A percentile compares a stretch with the other conserved stretches of the same genome.
These are phyloP conservation scores for Colletotrichum lini DNA, from an alignment of 2,329 filamentous ascomycete genomes.

Conservation along the genomic window DNA sequence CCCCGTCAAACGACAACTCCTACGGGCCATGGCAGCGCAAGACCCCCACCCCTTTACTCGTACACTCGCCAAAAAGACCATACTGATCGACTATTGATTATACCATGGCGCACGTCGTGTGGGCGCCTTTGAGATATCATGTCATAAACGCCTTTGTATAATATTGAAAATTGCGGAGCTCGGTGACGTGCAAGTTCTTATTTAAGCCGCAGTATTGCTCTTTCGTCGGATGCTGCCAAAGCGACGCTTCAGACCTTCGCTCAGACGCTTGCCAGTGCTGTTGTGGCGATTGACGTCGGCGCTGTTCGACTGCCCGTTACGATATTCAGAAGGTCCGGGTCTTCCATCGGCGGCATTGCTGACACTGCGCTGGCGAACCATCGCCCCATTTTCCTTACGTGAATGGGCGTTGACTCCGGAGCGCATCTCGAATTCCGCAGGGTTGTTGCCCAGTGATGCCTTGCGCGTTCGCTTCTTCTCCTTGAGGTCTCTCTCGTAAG, in stretches of 20 bases:
- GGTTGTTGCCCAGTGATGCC: conserved; percentile 46
- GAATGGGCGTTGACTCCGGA: conserved; percentile 47
- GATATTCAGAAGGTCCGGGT: conserved; percentile 42
- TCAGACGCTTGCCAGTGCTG: conserved; percentile 60
- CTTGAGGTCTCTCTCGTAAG: conserved; percentile 77
- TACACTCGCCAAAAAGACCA: conserved; percentile 12
- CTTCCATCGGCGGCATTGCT: conserved; percentile 55
- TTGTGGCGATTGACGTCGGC: conserved; percentile 54
- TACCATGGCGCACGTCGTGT: not conserved
- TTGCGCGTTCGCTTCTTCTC: conserved; percentile 62
- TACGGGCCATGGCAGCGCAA: not conserved
- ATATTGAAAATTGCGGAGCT: not conserved
- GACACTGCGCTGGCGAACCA: conserved; percentile 60
- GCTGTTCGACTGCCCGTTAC: conserved; percentile 44
- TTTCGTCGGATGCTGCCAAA: conserved; percentile 67
- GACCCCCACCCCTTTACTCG: not conserved
- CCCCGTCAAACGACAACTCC: too few species aligned
- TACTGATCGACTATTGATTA: not conserved
- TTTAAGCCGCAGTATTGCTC: conserved; percentile 48
- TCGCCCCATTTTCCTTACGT: conserved; percentile 45
- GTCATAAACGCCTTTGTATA: conserved; percentile 4
- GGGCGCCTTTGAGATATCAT: conserved; percentile 8
- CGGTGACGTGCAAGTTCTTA: not conserved
- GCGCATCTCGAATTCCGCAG: conserved; percentile 66
- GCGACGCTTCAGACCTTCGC: conserved; percentile 67